phyloP scores from a whole-genome alignment of 2,329 filamentous ascomycete genomes.

The Aspergillus sclerotialis region DNA sequence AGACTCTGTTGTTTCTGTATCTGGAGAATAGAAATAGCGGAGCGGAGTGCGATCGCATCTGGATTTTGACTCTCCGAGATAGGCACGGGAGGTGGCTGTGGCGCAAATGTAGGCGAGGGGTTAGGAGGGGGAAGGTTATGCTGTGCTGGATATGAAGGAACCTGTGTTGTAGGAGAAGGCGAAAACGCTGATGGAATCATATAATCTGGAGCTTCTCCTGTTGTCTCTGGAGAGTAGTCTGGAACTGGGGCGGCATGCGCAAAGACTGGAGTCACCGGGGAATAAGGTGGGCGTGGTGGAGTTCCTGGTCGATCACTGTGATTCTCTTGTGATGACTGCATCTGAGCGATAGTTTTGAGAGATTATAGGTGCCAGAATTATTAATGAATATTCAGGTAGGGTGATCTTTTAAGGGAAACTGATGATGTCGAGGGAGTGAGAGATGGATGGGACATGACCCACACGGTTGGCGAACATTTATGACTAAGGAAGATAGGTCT shows the following conservation, averaged over 20 bases:
- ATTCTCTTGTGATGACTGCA: conserved; percentile 11
- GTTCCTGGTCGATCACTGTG: conserved; percentile 25
- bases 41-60: conserved; percentile 79
- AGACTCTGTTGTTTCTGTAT: conserved; percentile 73
- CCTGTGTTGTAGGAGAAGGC: conserved; percentile 18
- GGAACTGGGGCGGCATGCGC: conserved; percentile 26
- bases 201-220: conserved; percentile 16
- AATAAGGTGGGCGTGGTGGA: conserved; percentile 40
- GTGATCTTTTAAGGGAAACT: too few species aligned
- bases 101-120: conserved; percentile 19
- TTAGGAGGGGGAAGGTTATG: background rate
- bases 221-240: conserved; percentile 6
- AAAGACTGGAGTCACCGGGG: conserved; percentile 40
- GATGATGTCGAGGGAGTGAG: background rate
- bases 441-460: too few species aligned
- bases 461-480: too few species aligned
- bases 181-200: conserved; percentile 27
- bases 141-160: conserved; percentile 1
- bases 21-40: conserved; percentile 79
- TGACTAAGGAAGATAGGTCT: too few species aligned
- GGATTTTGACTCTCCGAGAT: conserved; percentile 56
- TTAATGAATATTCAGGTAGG: too few species aligned
- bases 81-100: conserved; percentile 35
- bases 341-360: too few species aligned
- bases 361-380: too few species aligned